Percentiles rank a stretch among this genome's conserved stretches.
Evolutionary conservation across 2,329 filamentous ascomycete genomes (phyloP).

Genomic region (Penicillium brasilianum): DNA sequence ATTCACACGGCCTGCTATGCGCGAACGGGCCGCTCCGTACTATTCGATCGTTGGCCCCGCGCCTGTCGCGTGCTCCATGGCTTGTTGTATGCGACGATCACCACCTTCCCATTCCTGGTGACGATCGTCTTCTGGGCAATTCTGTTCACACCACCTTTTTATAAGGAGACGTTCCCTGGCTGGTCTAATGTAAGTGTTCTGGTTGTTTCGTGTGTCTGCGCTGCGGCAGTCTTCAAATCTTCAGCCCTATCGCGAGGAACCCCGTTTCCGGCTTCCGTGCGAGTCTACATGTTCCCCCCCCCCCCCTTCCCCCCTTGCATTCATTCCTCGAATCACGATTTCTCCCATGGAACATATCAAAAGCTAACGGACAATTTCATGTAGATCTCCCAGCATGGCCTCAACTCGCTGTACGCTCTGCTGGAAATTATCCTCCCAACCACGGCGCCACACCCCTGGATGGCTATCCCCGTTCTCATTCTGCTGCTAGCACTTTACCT

Average conservation of each 20-base stretch:
- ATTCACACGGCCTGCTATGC: slow-evolving; percentile 73
- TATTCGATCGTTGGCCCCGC: slow-evolving; percentile 65
- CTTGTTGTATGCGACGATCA: slow-evolving; percentile 67
- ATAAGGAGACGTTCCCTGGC: slow-evolving; percentile 55
- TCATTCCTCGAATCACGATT: neutral
- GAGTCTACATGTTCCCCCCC: slow-evolving; percentile 4
- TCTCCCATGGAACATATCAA: too few species aligned
- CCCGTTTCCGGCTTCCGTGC: neutral
- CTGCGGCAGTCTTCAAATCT: too few species aligned
- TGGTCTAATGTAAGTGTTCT: slow-evolving; percentile 56
- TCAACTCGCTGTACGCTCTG: slow-evolving; percentile 76
- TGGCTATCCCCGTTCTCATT: slow-evolving; percentile 71
- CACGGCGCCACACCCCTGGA: slow-evolving; percentile 65
- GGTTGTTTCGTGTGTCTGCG: neutral
- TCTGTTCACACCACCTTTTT: slow-evolving; percentile 62
- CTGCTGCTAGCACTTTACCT: slow-evolving; percentile 75
- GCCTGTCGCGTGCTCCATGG: slow-evolving; percentile 68
- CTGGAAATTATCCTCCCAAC: slow-evolving; percentile 74
- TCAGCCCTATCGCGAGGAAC: neutral
- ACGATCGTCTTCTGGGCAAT: slow-evolving; percentile 73
- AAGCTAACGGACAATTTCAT: neutral
- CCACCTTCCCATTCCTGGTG: slow-evolving; percentile 70
- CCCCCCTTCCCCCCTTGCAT: slow-evolving; percentile 7
- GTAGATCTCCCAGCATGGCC: slow-evolving; percentile 71
- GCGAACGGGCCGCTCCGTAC: slow-evolving; percentile 54